These are phyloP conservation scores for Curvularia lunata DNA, from an alignment of 2,329 filamentous ascomycete species.

Conservation along the genomic window DNA sequence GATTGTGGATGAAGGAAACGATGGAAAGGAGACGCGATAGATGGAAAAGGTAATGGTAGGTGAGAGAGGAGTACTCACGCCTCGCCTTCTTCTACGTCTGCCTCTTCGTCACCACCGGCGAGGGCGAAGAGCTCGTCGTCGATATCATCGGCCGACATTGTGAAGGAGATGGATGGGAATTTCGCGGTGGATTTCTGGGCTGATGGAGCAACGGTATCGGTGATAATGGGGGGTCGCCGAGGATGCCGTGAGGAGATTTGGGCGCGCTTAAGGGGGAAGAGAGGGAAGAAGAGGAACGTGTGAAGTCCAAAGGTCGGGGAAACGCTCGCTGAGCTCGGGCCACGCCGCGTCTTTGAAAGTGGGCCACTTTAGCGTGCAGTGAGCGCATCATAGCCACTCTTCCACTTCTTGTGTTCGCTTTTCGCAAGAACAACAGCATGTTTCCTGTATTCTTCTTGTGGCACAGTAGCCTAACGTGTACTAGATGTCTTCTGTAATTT, in stretches of 20 bases:
- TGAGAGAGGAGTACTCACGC: slow-evolving; percentile 65
- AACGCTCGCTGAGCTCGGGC: slow-evolving; percentile 29
- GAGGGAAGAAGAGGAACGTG: slow-evolving; percentile 24
- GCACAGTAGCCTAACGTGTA: slow-evolving; percentile 8
- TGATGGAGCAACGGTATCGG: slow-evolving; percentile 7
- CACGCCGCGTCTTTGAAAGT: slow-evolving; percentile 27
- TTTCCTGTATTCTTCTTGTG: slow-evolving; percentile 1
- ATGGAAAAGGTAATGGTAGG: slow-evolving; percentile 10
- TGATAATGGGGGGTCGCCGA: slow-evolving; percentile 11
- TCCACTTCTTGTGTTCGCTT: slow-evolving; percentile 6
- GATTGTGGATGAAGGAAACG: slow-evolving; percentile 14
- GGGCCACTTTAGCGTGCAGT: slow-evolving; percentile 27
- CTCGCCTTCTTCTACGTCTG: slow-evolving; percentile 76
- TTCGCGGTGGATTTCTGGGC: slow-evolving; percentile 1
- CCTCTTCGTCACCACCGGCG: slow-evolving; percentile 72
- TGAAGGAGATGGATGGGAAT: slow-evolving; percentile 15
- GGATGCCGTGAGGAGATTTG: slow-evolving; percentile 17
- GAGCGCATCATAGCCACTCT: slow-evolving; percentile 27
- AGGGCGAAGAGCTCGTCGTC: slow-evolving; percentile 94
- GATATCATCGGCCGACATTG: slow-evolving; percentile 76
- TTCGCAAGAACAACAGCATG: slow-evolving; percentile 13
- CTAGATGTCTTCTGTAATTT: slow-evolving; percentile 27
- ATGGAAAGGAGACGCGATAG: slow-evolving; percentile 10
- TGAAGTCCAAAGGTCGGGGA: slow-evolving; percentile 30
- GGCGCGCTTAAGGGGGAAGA: slow-evolving; percentile 24